Evolutionary conservation across 495 filamentous ascomycete genomes (phyloP).

Genomic region (Melanomma pulvis-pyrius): DNA sequence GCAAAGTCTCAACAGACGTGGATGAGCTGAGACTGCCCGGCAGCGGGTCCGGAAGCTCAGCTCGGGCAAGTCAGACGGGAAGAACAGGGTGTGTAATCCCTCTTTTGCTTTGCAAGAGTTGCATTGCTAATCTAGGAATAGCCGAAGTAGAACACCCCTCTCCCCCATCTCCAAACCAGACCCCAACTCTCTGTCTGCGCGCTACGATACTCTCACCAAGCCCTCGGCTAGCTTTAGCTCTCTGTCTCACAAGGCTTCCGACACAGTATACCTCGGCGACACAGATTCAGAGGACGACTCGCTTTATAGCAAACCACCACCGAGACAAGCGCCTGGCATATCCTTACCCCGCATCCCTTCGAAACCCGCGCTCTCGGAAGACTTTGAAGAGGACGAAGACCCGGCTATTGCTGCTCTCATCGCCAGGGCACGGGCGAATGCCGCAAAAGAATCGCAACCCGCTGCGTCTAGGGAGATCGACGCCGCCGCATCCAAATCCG

Average conservation of each 20-base stretch:
- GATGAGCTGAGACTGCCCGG: background rate
- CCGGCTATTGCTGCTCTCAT: conserved; percentile 12
- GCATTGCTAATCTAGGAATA: background rate
- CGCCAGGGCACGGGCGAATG: conserved; percentile 22
- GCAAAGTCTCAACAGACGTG: background rate
- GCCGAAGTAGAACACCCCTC: conserved; percentile 15
- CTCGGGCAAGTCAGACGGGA: background rate
- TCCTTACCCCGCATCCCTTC: background rate
- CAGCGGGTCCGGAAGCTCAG: background rate
- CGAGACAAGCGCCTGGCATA: background rate
- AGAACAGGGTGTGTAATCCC: conserved; percentile 18
- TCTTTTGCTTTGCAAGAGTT: background rate
- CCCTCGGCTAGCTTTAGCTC: background rate
- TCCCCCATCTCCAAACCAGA: conserved; percentile 5
- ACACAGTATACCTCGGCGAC: conserved; percentile 11
- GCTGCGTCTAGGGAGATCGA: conserved; percentile 9
- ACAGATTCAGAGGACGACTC: conserved; percentile 18
- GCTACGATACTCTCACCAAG: conserved; percentile 18
- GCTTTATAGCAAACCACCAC: conserved; percentile 3
- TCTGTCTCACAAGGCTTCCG: background rate
- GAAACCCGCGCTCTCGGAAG: conserved; percentile 2
- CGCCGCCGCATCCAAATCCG: background rate
- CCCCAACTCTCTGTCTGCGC: conserved; percentile 15
- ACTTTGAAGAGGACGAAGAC: conserved; percentile 27
- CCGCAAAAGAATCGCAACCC: conserved; percentile 1